A percentile compares a stretch with the other conserved stretches of the same genome.
phyloP scores from a whole-genome alignment of 345 rosid species.

The Gossypium longicalyx region DNA sequence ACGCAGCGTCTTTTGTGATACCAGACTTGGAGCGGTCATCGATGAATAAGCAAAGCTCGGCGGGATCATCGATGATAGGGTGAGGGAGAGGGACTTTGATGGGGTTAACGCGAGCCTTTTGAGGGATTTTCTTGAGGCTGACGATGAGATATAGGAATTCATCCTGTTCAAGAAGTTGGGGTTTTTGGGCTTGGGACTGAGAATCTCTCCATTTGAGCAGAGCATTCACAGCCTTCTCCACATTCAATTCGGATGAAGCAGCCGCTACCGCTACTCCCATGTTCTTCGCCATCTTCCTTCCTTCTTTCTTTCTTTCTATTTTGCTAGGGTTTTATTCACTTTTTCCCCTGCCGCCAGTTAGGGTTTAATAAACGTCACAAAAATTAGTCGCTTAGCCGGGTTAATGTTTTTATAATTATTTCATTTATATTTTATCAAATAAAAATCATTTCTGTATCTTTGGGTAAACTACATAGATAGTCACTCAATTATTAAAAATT shows the following conservation, averaged over 20 bases:
- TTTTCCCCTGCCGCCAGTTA: no score
- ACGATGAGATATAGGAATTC: slow-evolving; percentile 55
- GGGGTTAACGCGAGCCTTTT: slow-evolving; percentile 45
- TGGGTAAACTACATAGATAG: no score
- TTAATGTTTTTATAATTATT: not conserved
- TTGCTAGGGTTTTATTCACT: not conserved
- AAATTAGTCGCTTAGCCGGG: not conserved
- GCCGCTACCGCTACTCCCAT: not conserved
- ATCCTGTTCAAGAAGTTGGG: slow-evolving; percentile 67
- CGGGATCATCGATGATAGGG: slow-evolving; percentile 38
- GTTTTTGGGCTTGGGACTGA: slow-evolving; percentile 41
- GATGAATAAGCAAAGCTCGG: slow-evolving; percentile 66
- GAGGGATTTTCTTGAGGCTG: slow-evolving; percentile 68
- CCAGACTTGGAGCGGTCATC: slow-evolving; percentile 69
- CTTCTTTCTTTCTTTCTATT: not conserved
- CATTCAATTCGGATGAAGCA: slow-evolving; percentile 22
- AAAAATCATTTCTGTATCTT: no score
- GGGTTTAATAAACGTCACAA: not conserved
- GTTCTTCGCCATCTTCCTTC: not conserved
- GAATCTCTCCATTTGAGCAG: slow-evolving; percentile 53
- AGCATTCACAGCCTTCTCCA: slow-evolving; percentile 39
- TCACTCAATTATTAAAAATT: no score
- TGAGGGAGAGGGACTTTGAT: slow-evolving; percentile 49
- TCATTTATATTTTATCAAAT: no score
- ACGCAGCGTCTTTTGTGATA: slow-evolving; percentile 49